Percentiles rank a stretch among this genome's conserved stretches.
These are phyloP conservation scores for Sphagnum tenellum DNA, from an alignment of 225 moss, liverwort and hornwort genomes.

Conservation along the genomic window DNA sequence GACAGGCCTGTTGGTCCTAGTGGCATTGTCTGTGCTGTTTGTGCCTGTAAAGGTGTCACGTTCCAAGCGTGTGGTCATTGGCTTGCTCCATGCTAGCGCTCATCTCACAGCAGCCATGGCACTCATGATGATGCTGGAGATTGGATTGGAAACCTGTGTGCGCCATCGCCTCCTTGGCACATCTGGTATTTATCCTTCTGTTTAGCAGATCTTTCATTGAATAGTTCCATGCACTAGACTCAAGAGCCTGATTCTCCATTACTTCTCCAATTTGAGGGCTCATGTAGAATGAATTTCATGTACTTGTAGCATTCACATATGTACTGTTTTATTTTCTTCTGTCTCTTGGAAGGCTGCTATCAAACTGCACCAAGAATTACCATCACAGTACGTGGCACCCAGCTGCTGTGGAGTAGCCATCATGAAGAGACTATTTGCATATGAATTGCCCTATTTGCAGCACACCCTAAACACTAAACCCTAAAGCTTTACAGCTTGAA, in stretches of 20 bases:
- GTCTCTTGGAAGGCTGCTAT: too few species aligned
- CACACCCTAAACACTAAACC: too few species aligned
- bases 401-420: too few species aligned
- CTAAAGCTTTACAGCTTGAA: too few species aligned
- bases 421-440: background rate
- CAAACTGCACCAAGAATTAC: too few species aligned
- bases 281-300: background rate
- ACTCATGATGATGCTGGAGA: constrained; percentile 80
- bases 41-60: constrained; percentile 95
- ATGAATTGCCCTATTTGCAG: background rate
- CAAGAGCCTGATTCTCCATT: too few species aligned
- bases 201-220: background rate
- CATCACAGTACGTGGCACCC: too few species aligned
- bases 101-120: constrained; percentile 88
- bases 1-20: constrained; percentile 53
- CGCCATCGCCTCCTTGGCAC: constrained; percentile 89
- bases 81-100: constrained; percentile 77
- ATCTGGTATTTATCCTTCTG: constrained; percentile 36
- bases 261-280: too few species aligned
- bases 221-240: background rate
- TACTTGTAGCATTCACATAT: background rate
- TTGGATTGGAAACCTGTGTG: constrained; percentile 90
- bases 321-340: too few species aligned
- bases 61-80: constrained; percentile 75
- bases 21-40: constrained; percentile 53